Conservation (phyloP, 2,329 filamentous ascomycete species). For the Zelopaecilomyces penicillatus region DNA sequence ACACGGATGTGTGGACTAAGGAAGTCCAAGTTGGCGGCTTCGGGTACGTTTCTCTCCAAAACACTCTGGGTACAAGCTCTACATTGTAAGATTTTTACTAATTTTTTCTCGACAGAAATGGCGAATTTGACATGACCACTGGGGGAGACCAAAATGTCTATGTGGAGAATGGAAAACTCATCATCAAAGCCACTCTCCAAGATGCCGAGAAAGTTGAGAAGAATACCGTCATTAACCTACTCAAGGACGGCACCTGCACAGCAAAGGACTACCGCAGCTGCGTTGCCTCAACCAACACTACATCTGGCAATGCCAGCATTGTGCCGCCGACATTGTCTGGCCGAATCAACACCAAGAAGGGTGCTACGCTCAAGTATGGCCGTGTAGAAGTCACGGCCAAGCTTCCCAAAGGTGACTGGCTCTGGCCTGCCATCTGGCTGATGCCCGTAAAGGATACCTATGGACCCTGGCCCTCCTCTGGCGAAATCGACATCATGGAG, state of each 20-base stretch:
- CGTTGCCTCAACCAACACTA: conserved; percentile 64
- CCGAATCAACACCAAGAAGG: conserved; percentile 66
- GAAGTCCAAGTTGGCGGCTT: conserved; percentile 69
- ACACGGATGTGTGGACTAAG: conserved; percentile 59
- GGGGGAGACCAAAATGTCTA: conserved; percentile 64
- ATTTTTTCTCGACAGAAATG: conserved; percentile 47
- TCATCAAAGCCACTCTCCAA: conserved; percentile 72
- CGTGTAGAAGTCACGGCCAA: conserved; percentile 73
- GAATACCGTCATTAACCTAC: conserved; percentile 61
- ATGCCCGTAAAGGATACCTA: conserved; percentile 65
- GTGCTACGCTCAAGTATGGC: conserved; percentile 68
- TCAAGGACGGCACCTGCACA: conserved; percentile 58
- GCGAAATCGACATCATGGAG: conserved; percentile 78
- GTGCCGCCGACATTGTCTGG: conserved; percentile 71
- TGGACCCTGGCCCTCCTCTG: conserved; percentile 68
- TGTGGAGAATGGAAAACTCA: conserved; percentile 57
- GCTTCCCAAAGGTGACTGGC: conserved; percentile 71
- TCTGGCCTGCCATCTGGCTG: conserved; percentile 93
- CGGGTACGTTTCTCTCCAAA: conserved; percentile 46
- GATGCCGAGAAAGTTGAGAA: conserved; percentile 56
- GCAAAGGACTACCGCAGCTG: conserved; percentile 49
- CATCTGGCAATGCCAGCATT: conserved; percentile 60
- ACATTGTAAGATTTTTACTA: neutral
- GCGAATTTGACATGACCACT: conserved; percentile 74
- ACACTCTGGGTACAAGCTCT: neutral